A percentile compares a stretch with the other conserved stretches of the same genome.
phyloP scores from a whole-genome alignment of 495 filamentous ascomycete genomes.

The Pyronema domesticum region DNA sequence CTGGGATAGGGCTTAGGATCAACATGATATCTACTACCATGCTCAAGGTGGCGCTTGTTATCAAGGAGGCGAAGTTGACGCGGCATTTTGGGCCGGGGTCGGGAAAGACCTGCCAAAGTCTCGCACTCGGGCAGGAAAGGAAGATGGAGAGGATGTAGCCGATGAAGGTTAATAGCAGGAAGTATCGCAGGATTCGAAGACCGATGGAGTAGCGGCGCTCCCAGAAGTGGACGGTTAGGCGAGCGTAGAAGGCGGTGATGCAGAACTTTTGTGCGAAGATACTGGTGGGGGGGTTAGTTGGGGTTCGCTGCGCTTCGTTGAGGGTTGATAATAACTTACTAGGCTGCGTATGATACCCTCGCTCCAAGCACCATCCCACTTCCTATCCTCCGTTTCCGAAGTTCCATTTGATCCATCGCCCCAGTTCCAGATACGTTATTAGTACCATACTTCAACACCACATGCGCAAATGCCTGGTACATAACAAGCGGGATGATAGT shows the following conservation, averaged over 20 bases:
- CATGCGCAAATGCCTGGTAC: conserved; percentile 75
- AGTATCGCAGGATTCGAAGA: conserved; percentile 51
- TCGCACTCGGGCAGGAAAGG: neutral
- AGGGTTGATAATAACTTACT: conserved; percentile 35
- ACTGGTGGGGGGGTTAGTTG: conserved; percentile 29
- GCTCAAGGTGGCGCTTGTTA: conserved; percentile 74
- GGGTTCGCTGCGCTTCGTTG: neutral
- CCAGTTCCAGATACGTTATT: conserved; percentile 46
- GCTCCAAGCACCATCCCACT: conserved; percentile 47
- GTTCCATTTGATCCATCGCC: conserved; percentile 13
- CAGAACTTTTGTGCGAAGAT: conserved; percentile 87
- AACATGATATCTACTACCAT: conserved; percentile 76
- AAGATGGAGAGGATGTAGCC: conserved; percentile 66
- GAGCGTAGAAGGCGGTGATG: conserved; percentile 75
- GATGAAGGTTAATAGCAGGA: conserved; percentile 56
- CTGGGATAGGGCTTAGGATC: conserved; percentile 71
- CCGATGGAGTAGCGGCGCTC: conserved; percentile 47
- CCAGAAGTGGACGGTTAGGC: conserved; percentile 53
- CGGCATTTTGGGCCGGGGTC: conserved; percentile 64
- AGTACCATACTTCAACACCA: conserved; percentile 67
- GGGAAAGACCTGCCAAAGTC: conserved; percentile 52
- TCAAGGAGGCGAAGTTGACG: conserved; percentile 62
- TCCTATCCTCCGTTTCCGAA: conserved; percentile 38
- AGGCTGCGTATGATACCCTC: conserved; percentile 50
- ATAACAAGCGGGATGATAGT: conserved; percentile 62